Evolutionary conservation across 768 basidiomycete species (phyloP).

Genomic region (Clavaria fumosa): DNA sequence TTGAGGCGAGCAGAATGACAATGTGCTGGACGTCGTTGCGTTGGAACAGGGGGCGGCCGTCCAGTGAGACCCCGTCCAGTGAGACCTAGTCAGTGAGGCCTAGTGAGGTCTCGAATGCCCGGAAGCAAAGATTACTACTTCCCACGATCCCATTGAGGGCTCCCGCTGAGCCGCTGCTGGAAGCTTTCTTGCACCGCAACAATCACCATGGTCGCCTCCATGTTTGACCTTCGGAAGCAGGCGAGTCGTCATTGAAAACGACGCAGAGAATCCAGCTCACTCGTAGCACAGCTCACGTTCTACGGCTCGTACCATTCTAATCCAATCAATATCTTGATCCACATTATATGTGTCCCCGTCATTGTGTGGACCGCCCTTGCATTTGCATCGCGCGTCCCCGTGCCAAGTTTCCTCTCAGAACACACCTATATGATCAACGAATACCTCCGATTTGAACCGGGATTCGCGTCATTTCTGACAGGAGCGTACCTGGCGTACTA

Average conservation of each 20-base stretch:
- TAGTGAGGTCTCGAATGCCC: too few relatives aligned
- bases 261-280: conserved; percentile 7
- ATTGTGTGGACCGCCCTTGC: conserved; percentile 65
- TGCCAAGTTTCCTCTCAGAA: conserved; percentile 39
- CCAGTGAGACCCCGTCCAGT: too few relatives aligned
- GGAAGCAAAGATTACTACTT: background rate
- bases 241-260: conserved; percentile 18
- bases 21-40: too few relatives aligned
- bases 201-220: conserved; percentile 16
- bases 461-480: conserved; percentile 44
- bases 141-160: conserved; percentile 7
- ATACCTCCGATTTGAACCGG: conserved; percentile 56
- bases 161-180: conserved; percentile 8
- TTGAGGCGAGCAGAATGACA: too few relatives aligned
- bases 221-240: conserved; percentile 62
- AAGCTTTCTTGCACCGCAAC: conserved; percentile 20
- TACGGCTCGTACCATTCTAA: conserved; percentile 90
- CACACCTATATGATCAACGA: conserved; percentile 38
- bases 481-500: conserved; percentile 61
- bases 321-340: conserved; percentile 69
- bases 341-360: conserved; percentile 72
- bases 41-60: too few relatives aligned
- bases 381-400: conserved; percentile 32
- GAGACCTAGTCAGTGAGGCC: too few relatives aligned
- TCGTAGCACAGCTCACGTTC: conserved; percentile 53